phyloP scores from a whole-genome alignment of 306 rosid species.

The Arachis hypogaea region DNA sequence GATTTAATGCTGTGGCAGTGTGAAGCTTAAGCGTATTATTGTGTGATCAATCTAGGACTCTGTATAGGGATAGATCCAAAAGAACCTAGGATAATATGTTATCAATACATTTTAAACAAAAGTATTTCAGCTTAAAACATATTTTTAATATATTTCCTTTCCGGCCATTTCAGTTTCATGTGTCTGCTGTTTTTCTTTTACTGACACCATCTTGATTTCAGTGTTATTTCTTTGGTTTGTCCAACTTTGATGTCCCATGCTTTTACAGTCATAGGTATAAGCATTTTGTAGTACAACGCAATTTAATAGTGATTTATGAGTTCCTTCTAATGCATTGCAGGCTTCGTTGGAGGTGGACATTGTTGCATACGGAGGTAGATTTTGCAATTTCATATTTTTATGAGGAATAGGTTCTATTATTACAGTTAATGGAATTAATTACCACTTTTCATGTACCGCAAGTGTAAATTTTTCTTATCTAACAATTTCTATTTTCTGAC shows the following conservation, averaged over 20 bases:
- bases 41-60: no score
- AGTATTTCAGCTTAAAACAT: no score
- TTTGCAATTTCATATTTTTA: constrained; percentile 18
- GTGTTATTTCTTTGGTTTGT: background rate
- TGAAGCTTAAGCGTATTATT: no score
- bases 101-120: no score
- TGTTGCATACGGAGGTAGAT: constrained; percentile 91
- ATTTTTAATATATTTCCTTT: background rate
- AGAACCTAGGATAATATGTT: no score
- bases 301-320: constrained; percentile 2
- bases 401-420: constrained; percentile 3
- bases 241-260: background rate
- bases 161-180: constrained; percentile 1
- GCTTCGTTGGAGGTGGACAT: constrained; percentile 75
- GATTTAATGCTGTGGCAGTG: no score
- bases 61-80: no score
- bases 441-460: background rate
- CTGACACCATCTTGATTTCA: constrained; percentile 12
- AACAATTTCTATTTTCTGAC: constrained; percentile 36
- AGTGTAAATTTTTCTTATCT: constrained; percentile 30
- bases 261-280: background rate
- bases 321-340: constrained; percentile 49
- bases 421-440: constrained; percentile 17
- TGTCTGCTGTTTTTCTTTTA: constrained; percentile 7
- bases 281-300: background rate